Evolutionary conservation across 2,329 filamentous ascomycete genomes (phyloP).

Genomic region (Trichoderma aggressivum): DNA sequence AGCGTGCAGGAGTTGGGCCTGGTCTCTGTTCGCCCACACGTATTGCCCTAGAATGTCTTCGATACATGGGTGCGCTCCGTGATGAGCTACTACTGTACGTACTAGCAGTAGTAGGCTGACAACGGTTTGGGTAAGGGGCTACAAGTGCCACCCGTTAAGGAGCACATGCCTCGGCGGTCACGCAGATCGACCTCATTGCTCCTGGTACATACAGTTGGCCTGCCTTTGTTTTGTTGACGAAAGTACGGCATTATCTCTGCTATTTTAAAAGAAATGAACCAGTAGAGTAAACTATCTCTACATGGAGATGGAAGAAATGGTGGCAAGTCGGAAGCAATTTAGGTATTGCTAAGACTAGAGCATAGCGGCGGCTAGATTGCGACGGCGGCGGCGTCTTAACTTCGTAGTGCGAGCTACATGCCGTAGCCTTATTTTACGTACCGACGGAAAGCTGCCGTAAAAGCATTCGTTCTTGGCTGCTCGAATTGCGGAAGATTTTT

Average conservation of each 20-base stretch:
- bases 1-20: not conserved
- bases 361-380: not conserved
- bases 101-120: not conserved
- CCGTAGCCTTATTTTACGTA: not conserved
- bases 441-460: not conserved
- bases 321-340: not conserved
- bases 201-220: not conserved
- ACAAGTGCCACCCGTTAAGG: not conserved
- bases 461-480: not conserved
- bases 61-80: not conserved
- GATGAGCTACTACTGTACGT: not conserved
- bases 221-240: not conserved
- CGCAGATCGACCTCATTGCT: not conserved
- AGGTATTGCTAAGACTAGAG: not conserved
- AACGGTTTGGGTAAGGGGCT: not conserved
- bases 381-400: not conserved
- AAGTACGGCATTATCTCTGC: not conserved
- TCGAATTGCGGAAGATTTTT: not conserved
- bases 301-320: not conserved
- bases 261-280: not conserved
- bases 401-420: not conserved
- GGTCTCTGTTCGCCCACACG: not conserved
- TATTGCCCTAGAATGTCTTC: not conserved
- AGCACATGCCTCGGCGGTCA: not conserved
- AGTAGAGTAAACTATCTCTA: not conserved